phyloP scores from a whole-genome alignment of 2,329 filamentous ascomycete species.

The Fusarium nelsonii region DNA sequence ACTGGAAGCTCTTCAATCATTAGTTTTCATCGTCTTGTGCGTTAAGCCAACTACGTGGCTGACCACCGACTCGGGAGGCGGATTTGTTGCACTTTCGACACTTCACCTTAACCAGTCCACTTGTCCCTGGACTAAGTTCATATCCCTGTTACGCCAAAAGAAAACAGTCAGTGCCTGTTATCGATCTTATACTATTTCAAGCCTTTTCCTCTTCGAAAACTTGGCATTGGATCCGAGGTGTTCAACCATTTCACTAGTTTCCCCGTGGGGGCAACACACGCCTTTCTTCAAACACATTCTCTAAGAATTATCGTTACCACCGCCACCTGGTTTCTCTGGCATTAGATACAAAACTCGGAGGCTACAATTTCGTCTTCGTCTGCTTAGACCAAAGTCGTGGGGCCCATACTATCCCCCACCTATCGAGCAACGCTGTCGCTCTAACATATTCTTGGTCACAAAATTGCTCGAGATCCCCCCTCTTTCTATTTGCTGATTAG shows the following conservation, averaged over 20 bases:
- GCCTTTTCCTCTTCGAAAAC: constrained; percentile 21
- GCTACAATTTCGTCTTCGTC: not conserved
- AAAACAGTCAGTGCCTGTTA: constrained; percentile 20
- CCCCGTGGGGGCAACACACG: constrained; percentile 16
- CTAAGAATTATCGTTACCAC: constrained; percentile 33
- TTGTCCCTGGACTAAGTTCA: constrained; percentile 29
- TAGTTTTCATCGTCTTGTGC: constrained; percentile 3
- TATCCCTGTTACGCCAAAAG: constrained; percentile 43
- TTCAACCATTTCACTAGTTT: constrained; percentile 13
- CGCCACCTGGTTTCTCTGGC: not conserved
- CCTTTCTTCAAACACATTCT: constrained; percentile 20
- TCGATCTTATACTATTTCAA: constrained; percentile 25
- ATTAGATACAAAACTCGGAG: constrained; percentile 5
- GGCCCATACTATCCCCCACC: constrained; percentile 18
- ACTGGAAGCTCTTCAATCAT: constrained; percentile 1
- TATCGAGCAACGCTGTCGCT: constrained; percentile 26
- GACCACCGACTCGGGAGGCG: constrained; percentile 22
- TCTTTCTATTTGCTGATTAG: constrained; percentile 17
- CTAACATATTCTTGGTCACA: constrained; percentile 33
- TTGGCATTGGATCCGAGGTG: constrained; percentile 21
- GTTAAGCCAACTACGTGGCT: constrained; percentile 27
- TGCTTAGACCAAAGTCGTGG: constrained; percentile 1
- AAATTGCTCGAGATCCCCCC: constrained; percentile 33
- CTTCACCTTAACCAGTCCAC: constrained; percentile 6
- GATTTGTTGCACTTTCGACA: constrained; percentile 23